Conservation (phyloP, 441 rosid genomes). For the Mallotus repandus region DNA sequence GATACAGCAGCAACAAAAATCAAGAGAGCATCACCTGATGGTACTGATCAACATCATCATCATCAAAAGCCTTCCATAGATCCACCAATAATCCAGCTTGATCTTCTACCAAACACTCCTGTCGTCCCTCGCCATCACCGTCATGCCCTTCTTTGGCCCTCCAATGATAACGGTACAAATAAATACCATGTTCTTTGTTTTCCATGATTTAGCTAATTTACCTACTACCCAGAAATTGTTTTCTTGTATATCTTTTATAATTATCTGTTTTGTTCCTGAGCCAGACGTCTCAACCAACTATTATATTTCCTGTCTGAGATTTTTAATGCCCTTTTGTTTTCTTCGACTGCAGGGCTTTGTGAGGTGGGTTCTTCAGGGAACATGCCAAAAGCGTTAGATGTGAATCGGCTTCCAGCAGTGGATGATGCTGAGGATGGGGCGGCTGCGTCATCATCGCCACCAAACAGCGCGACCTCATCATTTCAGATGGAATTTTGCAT, state of each 20-base stretch:
- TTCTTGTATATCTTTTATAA: not conserved
- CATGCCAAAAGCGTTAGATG: constrained; percentile 19
- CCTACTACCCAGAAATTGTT: constrained; percentile 1
- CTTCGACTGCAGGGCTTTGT: not conserved
- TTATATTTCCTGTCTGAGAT: too few relatives aligned
- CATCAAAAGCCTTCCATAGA: not conserved
- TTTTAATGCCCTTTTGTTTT: too few relatives aligned
- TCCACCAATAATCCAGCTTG: constrained; percentile 33
- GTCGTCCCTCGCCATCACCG: constrained; percentile 22
- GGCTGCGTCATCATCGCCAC: constrained; percentile 46
- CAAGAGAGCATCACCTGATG: not conserved
- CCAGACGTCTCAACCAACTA: not conserved
- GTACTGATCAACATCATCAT: not conserved
- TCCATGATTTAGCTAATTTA: not conserved
- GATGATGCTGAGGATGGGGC: constrained; percentile 41
- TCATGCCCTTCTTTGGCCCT: constrained; percentile 16
- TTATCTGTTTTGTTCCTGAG: constrained; percentile 9
- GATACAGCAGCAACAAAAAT: constrained; percentile 1
- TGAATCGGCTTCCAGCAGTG: constrained; percentile 18
- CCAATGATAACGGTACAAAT: constrained; percentile 16
- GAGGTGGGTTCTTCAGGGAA: not conserved
- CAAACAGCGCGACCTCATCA: constrained; percentile 71
- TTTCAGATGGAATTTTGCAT: constrained; percentile 78
- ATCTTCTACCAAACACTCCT: constrained; percentile 38
- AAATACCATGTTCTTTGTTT: too few relatives aligned